Percentiles rank a stretch among this genome's conserved stretches.
Evolutionary conservation across 116 monocot species (phyloP).

Genomic region (Dioscorea cayenensis): DNA sequence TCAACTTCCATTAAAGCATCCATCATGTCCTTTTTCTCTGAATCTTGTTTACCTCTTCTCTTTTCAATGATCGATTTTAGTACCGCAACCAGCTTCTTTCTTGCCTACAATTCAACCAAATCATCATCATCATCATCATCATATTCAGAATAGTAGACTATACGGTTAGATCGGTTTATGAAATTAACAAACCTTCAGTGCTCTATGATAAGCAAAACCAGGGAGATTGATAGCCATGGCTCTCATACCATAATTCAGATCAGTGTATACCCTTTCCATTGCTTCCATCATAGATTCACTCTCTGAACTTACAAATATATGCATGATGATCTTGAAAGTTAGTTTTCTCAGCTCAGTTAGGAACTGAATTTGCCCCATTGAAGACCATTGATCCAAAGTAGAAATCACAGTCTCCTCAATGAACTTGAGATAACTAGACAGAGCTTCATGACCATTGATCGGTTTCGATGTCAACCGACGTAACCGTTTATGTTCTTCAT

Average conservation of each 20-base stretch:
- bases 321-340: slow-evolving; percentile 89
- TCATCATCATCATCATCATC: not conserved
- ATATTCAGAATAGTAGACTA: not conserved
- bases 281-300: slow-evolving; percentile 26
- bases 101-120: slow-evolving; percentile 36
- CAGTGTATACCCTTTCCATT: slow-evolving; percentile 72
- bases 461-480: slow-evolving; percentile 65
- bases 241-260: slow-evolving; percentile 84
- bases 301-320: slow-evolving; percentile 74
- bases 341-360: slow-evolving; percentile 75
- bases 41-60: slow-evolving; percentile 29
- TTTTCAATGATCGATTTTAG: slow-evolving; percentile 58
- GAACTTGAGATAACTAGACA: slow-evolving; percentile 69
- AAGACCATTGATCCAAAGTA: slow-evolving; percentile 56
- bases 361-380: slow-evolving; percentile 66
- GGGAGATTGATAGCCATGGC: slow-evolving; percentile 98
- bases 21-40: slow-evolving; percentile 70
- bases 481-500: slow-evolving; percentile 73
- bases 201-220: slow-evolving; percentile 82
- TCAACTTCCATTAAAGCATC: slow-evolving; percentile 69
- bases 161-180: not conserved
- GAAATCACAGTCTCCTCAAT: slow-evolving; percentile 58
- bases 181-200: slow-evolving; percentile 48
- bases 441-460: slow-evolving; percentile 77
- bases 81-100: slow-evolving; percentile 58